Evolutionary conservation across 495 filamentous ascomycete genomes (phyloP).

Genomic region (Mytilinidion resinicola): DNA sequence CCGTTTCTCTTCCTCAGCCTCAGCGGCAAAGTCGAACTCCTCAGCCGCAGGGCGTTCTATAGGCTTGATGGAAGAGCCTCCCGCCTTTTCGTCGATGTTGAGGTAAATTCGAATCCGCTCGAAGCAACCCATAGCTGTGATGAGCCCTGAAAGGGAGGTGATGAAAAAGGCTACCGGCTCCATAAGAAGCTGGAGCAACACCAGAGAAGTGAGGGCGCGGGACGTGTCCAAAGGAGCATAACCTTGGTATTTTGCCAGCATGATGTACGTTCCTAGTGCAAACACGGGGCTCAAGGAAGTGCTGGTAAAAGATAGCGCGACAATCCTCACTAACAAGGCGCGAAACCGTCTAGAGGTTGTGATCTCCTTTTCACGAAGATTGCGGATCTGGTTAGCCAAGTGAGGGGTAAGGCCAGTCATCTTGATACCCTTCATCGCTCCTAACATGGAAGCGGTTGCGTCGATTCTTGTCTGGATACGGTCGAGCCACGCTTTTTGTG

Average conservation of each 20-base stretch:
- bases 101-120: slow-evolving; percentile 3
- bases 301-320: slow-evolving; percentile 8
- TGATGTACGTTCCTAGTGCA: slow-evolving; percentile 13
- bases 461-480: slow-evolving; percentile 40
- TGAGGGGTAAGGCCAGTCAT: slow-evolving; percentile 33
- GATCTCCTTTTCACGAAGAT: slow-evolving; percentile 26
- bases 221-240: slow-evolving; percentile 2
- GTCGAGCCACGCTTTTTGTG: slow-evolving; percentile 44
- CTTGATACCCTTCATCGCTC: slow-evolving; percentile 37
- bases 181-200: slow-evolving; percentile 9
- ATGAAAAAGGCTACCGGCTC: slow-evolving; percentile 16
- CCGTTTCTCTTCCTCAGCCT: not conserved
- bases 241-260: slow-evolving; percentile 13
- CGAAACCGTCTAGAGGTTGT: slow-evolving; percentile 25
- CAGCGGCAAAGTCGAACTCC: not conserved
- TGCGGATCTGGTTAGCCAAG: slow-evolving; percentile 16
- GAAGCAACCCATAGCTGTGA: slow-evolving; percentile 5
- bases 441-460: slow-evolving; percentile 32
- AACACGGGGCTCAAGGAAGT: slow-evolving; percentile 11
- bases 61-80: not conserved
- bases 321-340: slow-evolving; percentile 30
- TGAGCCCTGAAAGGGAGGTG: slow-evolving; percentile 11
- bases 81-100: not conserved
- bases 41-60: not conserved
- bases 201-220: slow-evolving; percentile 10